These are phyloP conservation scores for Aspergillus hortae DNA, from an alignment of 2,329 filamentous ascomycete genomes.

Conservation along the genomic window DNA sequence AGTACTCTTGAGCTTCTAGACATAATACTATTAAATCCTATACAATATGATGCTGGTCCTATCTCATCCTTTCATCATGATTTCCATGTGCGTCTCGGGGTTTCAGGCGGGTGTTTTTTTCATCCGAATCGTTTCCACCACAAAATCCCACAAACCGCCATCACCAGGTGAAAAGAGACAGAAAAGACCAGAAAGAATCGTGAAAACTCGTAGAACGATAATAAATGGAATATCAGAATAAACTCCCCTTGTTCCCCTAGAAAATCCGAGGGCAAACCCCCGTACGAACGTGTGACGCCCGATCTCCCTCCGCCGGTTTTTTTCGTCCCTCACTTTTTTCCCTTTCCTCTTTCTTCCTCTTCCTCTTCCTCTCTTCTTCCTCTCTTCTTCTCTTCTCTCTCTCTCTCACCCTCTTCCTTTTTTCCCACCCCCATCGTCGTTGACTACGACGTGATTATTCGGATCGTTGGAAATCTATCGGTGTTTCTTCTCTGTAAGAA, in stretches of 20 bases:
- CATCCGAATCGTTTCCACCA: no score
- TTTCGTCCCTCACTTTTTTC: constrained; percentile 7
- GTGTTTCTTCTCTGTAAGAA: neutral
- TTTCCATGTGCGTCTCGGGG: no score
- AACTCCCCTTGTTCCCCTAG: neutral
- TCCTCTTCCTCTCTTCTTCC: constrained; percentile 16
- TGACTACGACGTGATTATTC: constrained; percentile 3
- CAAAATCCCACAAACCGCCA: no score
- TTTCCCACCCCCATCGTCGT: constrained; percentile 13
- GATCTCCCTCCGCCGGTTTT: neutral
- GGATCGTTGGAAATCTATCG: neutral
- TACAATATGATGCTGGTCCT: no score
- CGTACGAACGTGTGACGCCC: no score
- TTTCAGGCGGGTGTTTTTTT: no score
- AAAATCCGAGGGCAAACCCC: neutral
- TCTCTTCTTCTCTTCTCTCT: constrained; percentile 7
- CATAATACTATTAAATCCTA: no score
- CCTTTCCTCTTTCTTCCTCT: constrained; percentile 12
- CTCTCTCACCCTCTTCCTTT: constrained; percentile 15
- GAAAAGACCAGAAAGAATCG: neutral
- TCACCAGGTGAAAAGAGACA: neutral
- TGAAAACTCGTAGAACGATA: neutral
- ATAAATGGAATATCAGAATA: no score
- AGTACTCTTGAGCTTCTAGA: no score
- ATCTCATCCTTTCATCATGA: no score